Conservation (phyloP, 176 grass and related monocot genomes). For the Ananas comosus region DNA sequence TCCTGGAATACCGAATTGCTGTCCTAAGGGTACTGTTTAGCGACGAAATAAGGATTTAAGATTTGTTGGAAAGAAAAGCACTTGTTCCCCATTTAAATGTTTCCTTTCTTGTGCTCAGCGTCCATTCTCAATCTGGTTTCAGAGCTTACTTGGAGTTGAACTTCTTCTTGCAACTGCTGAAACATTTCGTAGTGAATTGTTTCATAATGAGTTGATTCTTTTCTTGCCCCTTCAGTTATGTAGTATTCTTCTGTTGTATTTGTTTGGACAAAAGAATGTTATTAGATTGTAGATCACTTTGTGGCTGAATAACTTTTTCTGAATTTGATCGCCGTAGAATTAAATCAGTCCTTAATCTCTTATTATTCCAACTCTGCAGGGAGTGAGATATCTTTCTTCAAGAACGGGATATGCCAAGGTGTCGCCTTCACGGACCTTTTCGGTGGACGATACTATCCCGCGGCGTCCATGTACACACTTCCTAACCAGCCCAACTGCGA, state of each 20-base stretch:
- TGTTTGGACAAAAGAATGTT: neutral
- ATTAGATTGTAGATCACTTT: too few species aligned
- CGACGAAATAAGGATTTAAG: neutral
- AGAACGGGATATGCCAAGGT: conserved; percentile 69
- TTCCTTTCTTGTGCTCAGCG: neutral
- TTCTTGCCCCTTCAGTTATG: neutral
- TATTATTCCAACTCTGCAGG: conserved; percentile 33
- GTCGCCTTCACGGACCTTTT: conserved; percentile 65
- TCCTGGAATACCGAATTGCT: too few species aligned
- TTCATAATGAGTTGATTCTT: neutral
- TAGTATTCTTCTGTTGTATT: neutral
- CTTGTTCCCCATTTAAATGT: neutral
- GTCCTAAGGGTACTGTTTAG: too few species aligned
- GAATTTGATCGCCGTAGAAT: neutral
- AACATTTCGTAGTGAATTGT: neutral
- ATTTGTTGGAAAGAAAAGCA: neutral
- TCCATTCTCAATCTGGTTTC: neutral
- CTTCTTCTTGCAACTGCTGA: neutral
- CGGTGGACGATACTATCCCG: conserved; percentile 77
- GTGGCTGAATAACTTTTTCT: too few species aligned
- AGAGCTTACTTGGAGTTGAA: neutral
- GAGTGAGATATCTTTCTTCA: conserved; percentile 89
- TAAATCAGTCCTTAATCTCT: neutral
- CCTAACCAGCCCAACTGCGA: conserved; percentile 67
- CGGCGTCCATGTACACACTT: conserved; percentile 74